Evolutionary conservation across 1,139 yeast species (phyloP), one percentile per base, ranked within the genome.

Genomic region (Debaryomyces singareniensis): DNA sequence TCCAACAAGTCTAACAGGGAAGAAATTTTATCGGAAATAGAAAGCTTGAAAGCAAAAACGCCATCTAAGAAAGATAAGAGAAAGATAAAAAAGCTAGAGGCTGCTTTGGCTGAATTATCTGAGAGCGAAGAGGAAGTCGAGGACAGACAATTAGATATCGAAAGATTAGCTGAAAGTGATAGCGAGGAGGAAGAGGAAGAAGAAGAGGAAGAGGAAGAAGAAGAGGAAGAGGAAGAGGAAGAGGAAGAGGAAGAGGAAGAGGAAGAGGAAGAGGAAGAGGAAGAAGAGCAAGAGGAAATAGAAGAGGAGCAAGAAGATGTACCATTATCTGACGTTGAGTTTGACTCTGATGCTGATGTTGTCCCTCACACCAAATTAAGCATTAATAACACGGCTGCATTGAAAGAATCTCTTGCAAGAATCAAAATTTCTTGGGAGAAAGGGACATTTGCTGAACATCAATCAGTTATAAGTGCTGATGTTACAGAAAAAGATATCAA

Each of bases 311-410:
- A 45, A 26, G 83, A 79, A 45, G 91, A 81, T 40, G 66, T 82
- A 26, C 80, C 89, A 26, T 67, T 80, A 33, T 80, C 89, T 1
- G 91, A 82, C 35, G 93, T 78, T 24, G 94, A 83, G 48, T 59
- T 79, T 27, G 94, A 82, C 46, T 81, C 84, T 4, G 95, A 85
- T 48, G 93, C 93, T 11, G 95, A 86, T 51, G 72, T 83, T 23
- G 83, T 89, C 18, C 96, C 98, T 30, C 78, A 82, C 59, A 87
- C 93, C 36, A 87, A 87, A 55, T 71, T 86, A 31, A 89, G 96
- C 13, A 61, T 82, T 41, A 81, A 82, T 54, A 81, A 82, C 53
- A 64, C 61, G 30, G 78, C 81, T 18, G 93, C 93, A 12, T 58
- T 82, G 47, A 75, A 68, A 42, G 83, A 80, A 32, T 64, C 84